Conservation (phyloP, 345 rosid genomes). For the Brassica incana region DNA sequence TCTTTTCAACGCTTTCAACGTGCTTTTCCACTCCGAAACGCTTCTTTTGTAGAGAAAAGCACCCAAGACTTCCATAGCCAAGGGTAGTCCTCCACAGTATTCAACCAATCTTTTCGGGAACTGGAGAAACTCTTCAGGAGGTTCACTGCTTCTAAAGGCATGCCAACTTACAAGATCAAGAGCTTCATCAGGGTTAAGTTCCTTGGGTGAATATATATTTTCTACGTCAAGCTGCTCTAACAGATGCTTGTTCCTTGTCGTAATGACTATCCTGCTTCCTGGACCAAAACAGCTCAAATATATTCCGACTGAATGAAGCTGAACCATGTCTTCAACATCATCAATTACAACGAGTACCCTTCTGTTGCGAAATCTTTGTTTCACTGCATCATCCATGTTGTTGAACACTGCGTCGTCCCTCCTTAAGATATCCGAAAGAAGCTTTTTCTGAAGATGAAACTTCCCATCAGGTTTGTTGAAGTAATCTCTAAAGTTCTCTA, state of each 20-base stretch:
- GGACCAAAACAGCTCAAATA: not conserved
- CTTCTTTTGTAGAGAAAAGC: slow-evolving; percentile 4
- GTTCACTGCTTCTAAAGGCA: slow-evolving; percentile 16
- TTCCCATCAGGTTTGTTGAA: not conserved
- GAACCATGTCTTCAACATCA: slow-evolving; percentile 20
- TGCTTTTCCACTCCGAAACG: not conserved
- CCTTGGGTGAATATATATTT: not conserved
- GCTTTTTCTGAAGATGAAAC: slow-evolving; percentile 24
- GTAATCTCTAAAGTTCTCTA: not conserved
- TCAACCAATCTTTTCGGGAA: not conserved
- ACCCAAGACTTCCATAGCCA: slow-evolving; percentile 41
- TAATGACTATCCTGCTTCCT: slow-evolving; percentile 8
- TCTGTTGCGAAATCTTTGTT: not conserved
- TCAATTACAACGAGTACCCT: slow-evolving; percentile 20
- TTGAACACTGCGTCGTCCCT: not conserved
- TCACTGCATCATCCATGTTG: slow-evolving; percentile 5
- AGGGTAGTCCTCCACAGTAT: slow-evolving; percentile 36
- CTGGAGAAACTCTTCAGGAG: not conserved
- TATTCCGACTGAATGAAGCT: not conserved
- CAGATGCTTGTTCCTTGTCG: slow-evolving; percentile 7
- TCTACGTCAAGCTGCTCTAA: not conserved
- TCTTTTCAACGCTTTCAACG: not conserved
- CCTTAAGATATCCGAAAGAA: slow-evolving; percentile 40
- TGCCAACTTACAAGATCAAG: slow-evolving; percentile 22
- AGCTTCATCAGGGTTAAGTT: slow-evolving; percentile 16